Conservation (phyloP, 1,139 yeast species). For the Zygosaccharomyces pseudobailii region DNA sequence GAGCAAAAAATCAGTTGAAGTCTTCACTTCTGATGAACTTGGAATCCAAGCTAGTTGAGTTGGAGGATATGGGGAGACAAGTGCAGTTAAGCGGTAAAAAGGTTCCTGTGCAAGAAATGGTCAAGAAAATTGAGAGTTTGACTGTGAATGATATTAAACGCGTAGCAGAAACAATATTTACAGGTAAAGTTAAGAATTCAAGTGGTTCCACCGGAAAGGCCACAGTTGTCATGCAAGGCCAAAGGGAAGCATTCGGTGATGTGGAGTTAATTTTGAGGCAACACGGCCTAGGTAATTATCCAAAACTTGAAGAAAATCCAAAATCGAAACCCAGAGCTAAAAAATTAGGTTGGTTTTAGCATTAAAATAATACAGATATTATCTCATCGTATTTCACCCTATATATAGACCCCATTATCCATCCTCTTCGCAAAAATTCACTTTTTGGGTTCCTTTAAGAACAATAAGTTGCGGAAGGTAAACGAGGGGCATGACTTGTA, state of each 20-base stretch:
- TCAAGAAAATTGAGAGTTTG: constrained; percentile 63
- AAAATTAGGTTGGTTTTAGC: constrained; percentile 17
- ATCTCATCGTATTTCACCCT: not conserved
- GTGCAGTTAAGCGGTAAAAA: constrained; percentile 77
- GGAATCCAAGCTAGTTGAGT: constrained; percentile 83
- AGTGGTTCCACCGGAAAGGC: constrained; percentile 61
- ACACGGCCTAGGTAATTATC: constrained; percentile 63
- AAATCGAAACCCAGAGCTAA: constrained; percentile 15
- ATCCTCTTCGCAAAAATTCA: not conserved
- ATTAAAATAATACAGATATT: not conserved
- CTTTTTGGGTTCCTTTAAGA: not conserved
- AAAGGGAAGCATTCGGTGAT: constrained; percentile 80
- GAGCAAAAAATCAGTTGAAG: constrained; percentile 90
- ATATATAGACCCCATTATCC: constrained; percentile 1
- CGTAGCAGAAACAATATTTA: constrained; percentile 72
- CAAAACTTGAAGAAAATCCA: constrained; percentile 5
- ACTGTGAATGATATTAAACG: constrained; percentile 62
- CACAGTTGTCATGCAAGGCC: constrained; percentile 85
- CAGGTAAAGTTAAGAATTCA: constrained; percentile 52
- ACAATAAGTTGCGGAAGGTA: not conserved
- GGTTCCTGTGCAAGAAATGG: constrained; percentile 81
- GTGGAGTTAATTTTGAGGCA: constrained; percentile 58
- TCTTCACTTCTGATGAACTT: constrained; percentile 90
- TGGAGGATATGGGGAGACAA: constrained; percentile 95
- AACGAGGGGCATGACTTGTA: constrained; percentile 6